Conservation (phyloP, 139 green algal genomes). For the Micractinium conductrix region DNA sequence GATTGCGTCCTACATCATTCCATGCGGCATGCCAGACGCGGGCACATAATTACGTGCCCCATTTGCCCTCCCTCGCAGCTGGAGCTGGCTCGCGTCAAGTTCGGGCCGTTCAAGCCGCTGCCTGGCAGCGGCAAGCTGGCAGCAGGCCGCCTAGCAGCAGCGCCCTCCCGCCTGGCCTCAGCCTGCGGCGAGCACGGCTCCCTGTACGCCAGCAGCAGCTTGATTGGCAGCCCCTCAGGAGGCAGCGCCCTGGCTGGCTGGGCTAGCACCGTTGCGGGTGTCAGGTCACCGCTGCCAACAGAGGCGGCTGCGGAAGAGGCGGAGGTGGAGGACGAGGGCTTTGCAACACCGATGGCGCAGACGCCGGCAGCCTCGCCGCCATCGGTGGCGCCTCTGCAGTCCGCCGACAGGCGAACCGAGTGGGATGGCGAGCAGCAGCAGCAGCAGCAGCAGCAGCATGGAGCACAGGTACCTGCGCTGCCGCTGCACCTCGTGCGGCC, state of each 20-base stretch:
- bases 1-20: too few relatives aligned
- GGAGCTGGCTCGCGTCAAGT: conserved; percentile 17
- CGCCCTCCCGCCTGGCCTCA: not conserved
- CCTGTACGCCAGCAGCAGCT: not conserved
- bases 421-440: not conserved
- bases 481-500: conserved; percentile 2
- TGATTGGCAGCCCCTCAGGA: not conserved
- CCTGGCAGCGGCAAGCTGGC: not conserved
- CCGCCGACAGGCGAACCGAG: not conserved
- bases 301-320: not conserved
- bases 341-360: conserved; percentile 6
- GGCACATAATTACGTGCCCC: too few relatives aligned
- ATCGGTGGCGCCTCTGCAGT: not conserved
- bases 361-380: not conserved
- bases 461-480: not conserved
- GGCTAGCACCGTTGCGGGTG: too few relatives aligned
- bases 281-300: too few relatives aligned
- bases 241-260: too few relatives aligned
- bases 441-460: not conserved
- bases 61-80: too few relatives aligned
- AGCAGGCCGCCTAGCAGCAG: not conserved
- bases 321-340: not conserved
- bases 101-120: not conserved
- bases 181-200: not conserved
- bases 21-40: too few relatives aligned